Percentiles rank a stretch among this genome's conserved stretches.
phyloP scores from a whole-genome alignment of 768 basidiomycete genomes.

The Ephemerocybe angulata region DNA sequence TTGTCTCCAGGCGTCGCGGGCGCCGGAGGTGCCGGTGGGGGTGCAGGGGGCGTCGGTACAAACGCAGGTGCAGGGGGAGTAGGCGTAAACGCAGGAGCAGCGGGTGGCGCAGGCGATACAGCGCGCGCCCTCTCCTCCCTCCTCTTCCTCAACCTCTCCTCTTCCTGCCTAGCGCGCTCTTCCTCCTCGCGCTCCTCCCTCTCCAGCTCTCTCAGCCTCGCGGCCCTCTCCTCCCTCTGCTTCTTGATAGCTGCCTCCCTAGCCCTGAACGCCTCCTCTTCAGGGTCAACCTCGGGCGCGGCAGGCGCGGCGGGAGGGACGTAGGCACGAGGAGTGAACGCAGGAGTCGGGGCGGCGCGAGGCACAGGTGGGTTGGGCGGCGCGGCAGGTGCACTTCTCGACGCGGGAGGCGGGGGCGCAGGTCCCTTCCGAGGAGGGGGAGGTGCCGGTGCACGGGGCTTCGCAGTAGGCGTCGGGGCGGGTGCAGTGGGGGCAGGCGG shows the following conservation, averaged over 20 bases:
- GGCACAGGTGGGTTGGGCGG: conserved; percentile 24
- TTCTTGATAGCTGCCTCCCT: conserved; percentile 71
- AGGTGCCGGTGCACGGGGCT: conserved; percentile 19
- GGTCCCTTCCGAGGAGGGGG: conserved; percentile 19
- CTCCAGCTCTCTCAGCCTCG: conserved; percentile 67
- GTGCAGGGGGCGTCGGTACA: conserved; percentile 20
- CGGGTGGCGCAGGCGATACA: conserved; percentile 21
- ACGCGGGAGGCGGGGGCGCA: conserved; percentile 2
- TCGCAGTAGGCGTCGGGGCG: conserved; percentile 30
- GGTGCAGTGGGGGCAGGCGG: conserved; percentile 25
- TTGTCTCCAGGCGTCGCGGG: conserved; percentile 39
- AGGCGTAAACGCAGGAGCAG: conserved; percentile 32
- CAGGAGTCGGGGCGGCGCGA: conserved; percentile 18
- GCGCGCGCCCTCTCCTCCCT: conserved; percentile 31
- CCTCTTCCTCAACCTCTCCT: conserved; percentile 30
- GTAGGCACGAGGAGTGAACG: conserved; percentile 13
- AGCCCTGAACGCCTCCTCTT: conserved; percentile 66
- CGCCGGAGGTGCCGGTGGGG: conserved; percentile 28
- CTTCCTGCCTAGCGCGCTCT: conserved; percentile 34
- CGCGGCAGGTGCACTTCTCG: background rate
- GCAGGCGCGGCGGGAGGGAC: conserved; percentile 21
- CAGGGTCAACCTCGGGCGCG: conserved; percentile 61
- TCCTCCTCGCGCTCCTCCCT: conserved; percentile 39
- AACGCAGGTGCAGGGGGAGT: conserved; percentile 32
- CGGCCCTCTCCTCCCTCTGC: conserved; percentile 69